These are phyloP conservation scores for Alternaria viburni DNA, from an alignment of 2,329 filamentous ascomycete genomes.

Conservation along the genomic window DNA sequence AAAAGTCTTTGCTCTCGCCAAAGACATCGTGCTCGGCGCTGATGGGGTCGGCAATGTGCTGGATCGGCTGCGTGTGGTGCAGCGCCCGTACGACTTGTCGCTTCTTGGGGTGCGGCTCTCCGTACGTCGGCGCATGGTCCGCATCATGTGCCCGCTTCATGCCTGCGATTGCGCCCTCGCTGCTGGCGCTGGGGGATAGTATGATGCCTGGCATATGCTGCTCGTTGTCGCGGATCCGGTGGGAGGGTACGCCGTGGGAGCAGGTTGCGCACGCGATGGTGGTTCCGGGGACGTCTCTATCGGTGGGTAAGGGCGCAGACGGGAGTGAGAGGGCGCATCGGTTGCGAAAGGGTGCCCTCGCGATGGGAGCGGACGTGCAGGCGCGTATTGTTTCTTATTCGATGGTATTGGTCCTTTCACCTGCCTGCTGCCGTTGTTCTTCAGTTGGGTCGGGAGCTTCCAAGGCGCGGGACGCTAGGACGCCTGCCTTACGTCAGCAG, in stretches of 20 bases:
- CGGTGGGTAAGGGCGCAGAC: slow-evolving; percentile 17
- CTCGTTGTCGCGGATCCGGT: slow-evolving; percentile 11
- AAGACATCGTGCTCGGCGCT: slow-evolving; percentile 40
- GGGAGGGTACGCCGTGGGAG: slow-evolving; percentile 4
- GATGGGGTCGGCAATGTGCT: slow-evolving; percentile 41
- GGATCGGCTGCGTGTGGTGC: slow-evolving; percentile 43
- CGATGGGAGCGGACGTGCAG: slow-evolving; percentile 9
- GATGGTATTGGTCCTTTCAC: slow-evolving; percentile 22
- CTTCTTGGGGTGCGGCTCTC: slow-evolving; percentile 40
- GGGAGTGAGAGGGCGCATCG: slow-evolving; percentile 13
- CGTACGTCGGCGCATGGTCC: slow-evolving; percentile 26
- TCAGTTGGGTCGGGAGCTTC: slow-evolving; percentile 21
- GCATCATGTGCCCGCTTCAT: slow-evolving; percentile 43
- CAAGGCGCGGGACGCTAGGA: slow-evolving; percentile 22
- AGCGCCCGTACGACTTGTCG: slow-evolving; percentile 43
- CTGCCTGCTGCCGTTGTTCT: slow-evolving; percentile 15
- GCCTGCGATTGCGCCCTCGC: slow-evolving; percentile 38
- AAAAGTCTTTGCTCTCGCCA: slow-evolving; percentile 57
- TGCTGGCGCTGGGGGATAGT: slow-evolving; percentile 37
- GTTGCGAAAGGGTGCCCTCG: slow-evolving; percentile 1
- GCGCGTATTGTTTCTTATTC: slow-evolving; percentile 11
- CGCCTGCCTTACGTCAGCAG: slow-evolving; percentile 15
- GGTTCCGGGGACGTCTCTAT: slow-evolving; percentile 1
- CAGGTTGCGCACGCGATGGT: slow-evolving; percentile 11
- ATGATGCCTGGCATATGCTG: slow-evolving; percentile 45